Percentiles rank a stretch among this genome's conserved stretches.
phyloP scores from a whole-genome alignment of 1,284 basidiomycete genomes.

The Earliella scabrosa region DNA sequence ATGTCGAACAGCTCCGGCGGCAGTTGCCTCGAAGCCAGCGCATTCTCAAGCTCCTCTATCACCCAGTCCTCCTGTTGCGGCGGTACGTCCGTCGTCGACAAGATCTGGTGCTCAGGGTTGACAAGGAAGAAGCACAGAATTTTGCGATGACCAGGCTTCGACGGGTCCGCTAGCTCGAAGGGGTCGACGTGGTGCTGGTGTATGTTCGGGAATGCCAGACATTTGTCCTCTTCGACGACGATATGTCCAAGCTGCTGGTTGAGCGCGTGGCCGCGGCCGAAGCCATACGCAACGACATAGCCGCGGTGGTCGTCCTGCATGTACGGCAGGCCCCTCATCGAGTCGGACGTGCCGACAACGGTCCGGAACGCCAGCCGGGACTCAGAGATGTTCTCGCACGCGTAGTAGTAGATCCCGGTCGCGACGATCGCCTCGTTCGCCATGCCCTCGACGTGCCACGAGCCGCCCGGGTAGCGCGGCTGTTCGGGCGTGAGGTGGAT shows the following conservation, averaged over 20 bases:
- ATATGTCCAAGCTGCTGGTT: conserved; percentile 16
- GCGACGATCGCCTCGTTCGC: conserved; percentile 44
- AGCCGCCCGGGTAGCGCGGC: conserved; percentile 30
- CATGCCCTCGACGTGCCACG: conserved; percentile 38
- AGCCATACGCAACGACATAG: background rate
- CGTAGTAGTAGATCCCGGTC: conserved; percentile 20
- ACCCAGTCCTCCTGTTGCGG: conserved; percentile 11
- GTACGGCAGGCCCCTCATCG: background rate
- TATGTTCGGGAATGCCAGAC: conserved; percentile 14
- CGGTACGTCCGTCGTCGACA: conserved; percentile 8
- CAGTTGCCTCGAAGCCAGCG: background rate
- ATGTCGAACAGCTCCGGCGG: conserved; percentile 10
- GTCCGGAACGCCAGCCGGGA: conserved; percentile 19
- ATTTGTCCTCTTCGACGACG: conserved; percentile 8
- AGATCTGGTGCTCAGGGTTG: conserved; percentile 24
- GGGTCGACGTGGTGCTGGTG: conserved; percentile 26
- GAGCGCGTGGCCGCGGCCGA: background rate
- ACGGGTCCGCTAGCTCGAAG: conserved; percentile 30
- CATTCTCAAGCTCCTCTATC: background rate
- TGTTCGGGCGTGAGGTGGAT: conserved; percentile 34
- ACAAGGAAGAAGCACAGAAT: conserved; percentile 36
- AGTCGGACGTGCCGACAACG: conserved; percentile 7
- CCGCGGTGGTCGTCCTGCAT: background rate
- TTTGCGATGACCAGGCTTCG: conserved; percentile 33
- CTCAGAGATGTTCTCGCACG: conserved; percentile 23